Evolutionary conservation across 2,329 filamentous ascomycete genomes (phyloP).

Genomic region (Pseudogymnoascus verrucosus): DNA sequence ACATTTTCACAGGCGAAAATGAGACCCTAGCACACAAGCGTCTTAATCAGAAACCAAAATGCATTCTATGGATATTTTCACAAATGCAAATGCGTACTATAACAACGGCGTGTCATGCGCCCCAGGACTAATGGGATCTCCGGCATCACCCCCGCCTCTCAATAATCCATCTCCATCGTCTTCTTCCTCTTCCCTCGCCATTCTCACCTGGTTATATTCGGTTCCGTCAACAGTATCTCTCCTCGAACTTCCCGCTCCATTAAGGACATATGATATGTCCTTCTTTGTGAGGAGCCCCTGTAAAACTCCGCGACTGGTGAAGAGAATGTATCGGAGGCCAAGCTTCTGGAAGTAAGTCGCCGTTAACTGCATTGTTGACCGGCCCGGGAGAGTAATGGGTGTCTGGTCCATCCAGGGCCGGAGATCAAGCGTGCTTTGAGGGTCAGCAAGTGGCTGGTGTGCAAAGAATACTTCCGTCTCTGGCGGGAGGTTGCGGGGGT

Average conservation of each 20-base stretch:
- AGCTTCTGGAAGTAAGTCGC: constrained; percentile 92
- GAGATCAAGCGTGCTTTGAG: constrained; percentile 71
- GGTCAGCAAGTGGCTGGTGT: constrained; percentile 74
- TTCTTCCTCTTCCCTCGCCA: constrained; percentile 32
- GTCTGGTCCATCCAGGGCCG: constrained; percentile 99
- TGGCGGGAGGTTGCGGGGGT: constrained; percentile 50
- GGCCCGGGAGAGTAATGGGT: constrained; percentile 77
- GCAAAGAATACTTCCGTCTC: constrained; percentile 78
- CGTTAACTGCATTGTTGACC: constrained; percentile 72
- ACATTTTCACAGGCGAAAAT: background rate
- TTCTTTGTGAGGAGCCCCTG: constrained; percentile 92
- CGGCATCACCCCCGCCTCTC: constrained; percentile 30
- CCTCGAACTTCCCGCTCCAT: constrained; percentile 61
- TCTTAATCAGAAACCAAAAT: background rate
- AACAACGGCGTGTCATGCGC: constrained; percentile 5
- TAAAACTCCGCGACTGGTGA: constrained; percentile 72
- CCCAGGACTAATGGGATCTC: background rate
- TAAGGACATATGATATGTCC: constrained; percentile 89
- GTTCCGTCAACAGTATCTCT: constrained; percentile 29
- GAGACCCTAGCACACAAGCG: background rate
- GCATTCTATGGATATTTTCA: constrained; percentile 2
- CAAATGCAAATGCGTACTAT: constrained; percentile 3
- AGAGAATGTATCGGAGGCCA: constrained; percentile 82
- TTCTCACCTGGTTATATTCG: constrained; percentile 29
- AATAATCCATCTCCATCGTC: constrained; percentile 39